Evolutionary conservation across 768 basidiomycete genomes (phyloP), one percentile per base, ranked within the genome.

Genomic region (Tulasnella sp.): DNA sequence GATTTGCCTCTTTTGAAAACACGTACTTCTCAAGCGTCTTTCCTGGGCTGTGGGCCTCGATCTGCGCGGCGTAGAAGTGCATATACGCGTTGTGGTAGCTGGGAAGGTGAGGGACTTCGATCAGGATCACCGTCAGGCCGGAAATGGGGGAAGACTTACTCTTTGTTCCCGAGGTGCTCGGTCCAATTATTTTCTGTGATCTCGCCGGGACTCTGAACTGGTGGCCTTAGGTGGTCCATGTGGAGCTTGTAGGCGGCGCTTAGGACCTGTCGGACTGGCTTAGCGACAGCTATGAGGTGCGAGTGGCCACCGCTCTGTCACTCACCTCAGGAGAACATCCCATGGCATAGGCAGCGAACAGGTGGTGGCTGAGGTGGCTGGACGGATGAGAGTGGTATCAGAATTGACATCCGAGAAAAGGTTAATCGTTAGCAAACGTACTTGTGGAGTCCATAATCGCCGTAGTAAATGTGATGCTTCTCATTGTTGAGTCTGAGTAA

Each of bases 31-130:
- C 91, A n/a, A 93, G 81, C 0, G 87, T 83, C 1, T 81, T 81
- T 10, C 84, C 81, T n/a, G 86, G 83, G 16, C 87, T 88, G 55
- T 89, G 82, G 55, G 88, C 81, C 15, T 84, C 82, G 20, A 86
- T 79, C 37, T 82, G 77, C 0, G 85, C 80, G 0, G 85, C 84
- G 82, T 91, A 92, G 83, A 89, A 92, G 5, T 85, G 82, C 26
- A 89, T 82, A 81, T 92, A 93, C 0, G 86, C 86, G 26, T 85
- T 82, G 80, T 90, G 92, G 80, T 86, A 92, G 16, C 91, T 91
- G 79, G 9, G 26, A 44, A n/a, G 71, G 9, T 48, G 26, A 32
- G 32, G 10, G n/a, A 6, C n/a, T 10, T 6, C 15, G 1, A 32
- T 61, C 7, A 13, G 26, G 26, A 3, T 1, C 10, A 29, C 57